Base-by-base conservation (phyloP, 2,329 filamentous ascomycete species). In the Teratosphaeria destructans region DNA sequence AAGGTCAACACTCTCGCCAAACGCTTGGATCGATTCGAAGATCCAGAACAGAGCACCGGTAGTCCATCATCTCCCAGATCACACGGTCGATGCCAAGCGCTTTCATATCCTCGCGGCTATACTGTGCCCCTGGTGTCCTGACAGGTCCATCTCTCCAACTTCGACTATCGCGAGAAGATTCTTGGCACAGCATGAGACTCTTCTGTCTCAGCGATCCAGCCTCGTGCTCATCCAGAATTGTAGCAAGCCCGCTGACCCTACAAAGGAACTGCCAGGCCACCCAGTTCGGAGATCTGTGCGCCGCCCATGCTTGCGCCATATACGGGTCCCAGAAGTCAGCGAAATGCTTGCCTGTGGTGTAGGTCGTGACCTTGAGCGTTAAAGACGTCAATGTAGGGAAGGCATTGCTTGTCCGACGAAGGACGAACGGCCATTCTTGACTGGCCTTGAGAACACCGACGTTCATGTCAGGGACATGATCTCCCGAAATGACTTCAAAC, bases 1-100 rank as follows among this genome's bases (percentile, higher is more conserved):
- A 10, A 23, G 11, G 19, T 23, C 49, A 23, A 12, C 14, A 32
- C 52, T 23, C 19, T 54, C 23, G 52, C 16, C 2, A 8, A 43
- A 6, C 26, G n/a, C 27, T n/a, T 32, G 10, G 29, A 32, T 3
- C 29, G 29, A 32, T 56, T 39, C 34, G 23, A 29, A 59, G 34
- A 2, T 37, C 26, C 3, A 59, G 16, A 10, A 54, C 23, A n/a
- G 37, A 56, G 37, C 58, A 56, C n/a, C 29, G 39, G n/a, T 52
- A 43, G 43, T 56, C 58, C 58, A 59, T 59, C 58, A 59, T 56
- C 19, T 53, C 39, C 58, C 54, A 54, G 3, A 29, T 32, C 8
- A 59, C 19, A n/a, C 14, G 37, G 12, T 55, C 12, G 52, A 10
- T 12, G 7, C 34, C n/a, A 53, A 26, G 29, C 16, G 43, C n/a